Evolutionary conservation across 1,284 basidiomycete genomes (phyloP).

Genomic region (Melanopsichium pennsylvanicum): DNA sequence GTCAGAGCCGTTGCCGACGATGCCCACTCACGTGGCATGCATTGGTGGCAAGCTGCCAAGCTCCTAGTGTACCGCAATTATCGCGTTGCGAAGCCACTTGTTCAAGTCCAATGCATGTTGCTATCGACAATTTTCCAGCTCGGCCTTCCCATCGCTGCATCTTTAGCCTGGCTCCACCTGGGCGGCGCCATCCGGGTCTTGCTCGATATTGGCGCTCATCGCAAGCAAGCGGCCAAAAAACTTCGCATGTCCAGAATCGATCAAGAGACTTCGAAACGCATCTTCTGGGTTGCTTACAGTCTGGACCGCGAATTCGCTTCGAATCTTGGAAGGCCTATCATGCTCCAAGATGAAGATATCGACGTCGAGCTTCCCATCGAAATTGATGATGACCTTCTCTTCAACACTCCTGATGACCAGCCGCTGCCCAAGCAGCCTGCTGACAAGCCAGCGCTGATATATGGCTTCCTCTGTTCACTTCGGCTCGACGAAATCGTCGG

Average conservation of each 20-base stretch:
- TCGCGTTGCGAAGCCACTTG: conserved; percentile 17
- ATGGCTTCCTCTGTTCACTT: conserved; percentile 46
- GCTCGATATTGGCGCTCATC: conserved; percentile 53
- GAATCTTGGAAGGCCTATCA: conserved; percentile 50
- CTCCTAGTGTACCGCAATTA: conserved; percentile 10
- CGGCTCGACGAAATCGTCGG: conserved; percentile 54
- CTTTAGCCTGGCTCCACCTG: conserved; percentile 44
- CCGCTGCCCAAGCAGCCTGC: conserved; percentile 33
- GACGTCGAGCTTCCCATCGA: conserved; percentile 53
- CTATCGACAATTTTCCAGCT: conserved; percentile 37
- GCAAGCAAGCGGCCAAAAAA: conserved; percentile 44
- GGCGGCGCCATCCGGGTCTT: conserved; percentile 46
- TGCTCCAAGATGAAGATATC: conserved; percentile 59
- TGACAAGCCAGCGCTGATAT: conserved; percentile 34
- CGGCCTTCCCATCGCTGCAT: conserved; percentile 34
- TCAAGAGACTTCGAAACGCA: conserved; percentile 46
- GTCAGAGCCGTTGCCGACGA: conserved; percentile 16
- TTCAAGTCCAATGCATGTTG: conserved; percentile 24
- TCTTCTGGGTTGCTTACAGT: conserved; percentile 55
- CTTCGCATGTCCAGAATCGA: conserved; percentile 38
- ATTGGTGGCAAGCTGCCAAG: conserved; percentile 40
- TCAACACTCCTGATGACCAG: conserved; percentile 29
- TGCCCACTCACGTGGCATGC: conserved; percentile 29
- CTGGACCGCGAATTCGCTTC: conserved; percentile 50
- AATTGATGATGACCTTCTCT: conserved; percentile 51